These are phyloP conservation scores for Evernia prunastri DNA, from an alignment of 495 filamentous ascomycete species.

Conservation along the genomic window DNA sequence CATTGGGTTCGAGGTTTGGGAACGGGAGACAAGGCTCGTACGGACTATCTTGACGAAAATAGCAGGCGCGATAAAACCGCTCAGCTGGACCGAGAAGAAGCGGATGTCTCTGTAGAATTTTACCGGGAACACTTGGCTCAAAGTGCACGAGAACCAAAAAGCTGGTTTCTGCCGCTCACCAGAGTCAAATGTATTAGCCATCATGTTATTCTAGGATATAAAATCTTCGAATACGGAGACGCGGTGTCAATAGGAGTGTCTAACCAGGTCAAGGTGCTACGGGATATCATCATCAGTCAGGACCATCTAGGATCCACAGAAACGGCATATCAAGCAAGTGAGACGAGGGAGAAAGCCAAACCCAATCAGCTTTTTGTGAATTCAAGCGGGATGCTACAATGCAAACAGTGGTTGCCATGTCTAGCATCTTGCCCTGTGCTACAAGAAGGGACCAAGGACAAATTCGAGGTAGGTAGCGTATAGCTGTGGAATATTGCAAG, in stretches of 20 bases:
- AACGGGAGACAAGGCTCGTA: no score
- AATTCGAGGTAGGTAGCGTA: neutral
- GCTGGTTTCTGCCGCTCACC: neutral
- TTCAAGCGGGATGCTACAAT: neutral
- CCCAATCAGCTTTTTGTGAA: neutral
- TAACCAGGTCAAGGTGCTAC: neutral
- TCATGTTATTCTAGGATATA: neutral
- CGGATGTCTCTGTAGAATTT: no score
- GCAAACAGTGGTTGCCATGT: neutral
- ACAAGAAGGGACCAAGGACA: neutral
- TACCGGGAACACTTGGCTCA: no score
- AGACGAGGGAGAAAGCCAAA: neutral
- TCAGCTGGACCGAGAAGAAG: no score
- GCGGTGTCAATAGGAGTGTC: neutral
- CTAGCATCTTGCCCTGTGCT: neutral
- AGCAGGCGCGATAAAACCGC: no score
- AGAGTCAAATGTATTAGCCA: neutral
- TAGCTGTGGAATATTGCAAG: neutral
- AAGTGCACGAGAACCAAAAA: no score
- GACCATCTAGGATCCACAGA: no score
- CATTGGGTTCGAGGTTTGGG: no score
- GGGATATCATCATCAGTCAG: neutral
- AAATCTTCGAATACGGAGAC: neutral
- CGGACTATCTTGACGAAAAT: no score
- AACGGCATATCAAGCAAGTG: neutral